Percentiles rank a stretch among this genome's conserved stretches.
phyloP scores from a whole-genome alignment of 1,284 basidiomycete genomes.

The Cutaneotrichosporon sp. region DNA sequence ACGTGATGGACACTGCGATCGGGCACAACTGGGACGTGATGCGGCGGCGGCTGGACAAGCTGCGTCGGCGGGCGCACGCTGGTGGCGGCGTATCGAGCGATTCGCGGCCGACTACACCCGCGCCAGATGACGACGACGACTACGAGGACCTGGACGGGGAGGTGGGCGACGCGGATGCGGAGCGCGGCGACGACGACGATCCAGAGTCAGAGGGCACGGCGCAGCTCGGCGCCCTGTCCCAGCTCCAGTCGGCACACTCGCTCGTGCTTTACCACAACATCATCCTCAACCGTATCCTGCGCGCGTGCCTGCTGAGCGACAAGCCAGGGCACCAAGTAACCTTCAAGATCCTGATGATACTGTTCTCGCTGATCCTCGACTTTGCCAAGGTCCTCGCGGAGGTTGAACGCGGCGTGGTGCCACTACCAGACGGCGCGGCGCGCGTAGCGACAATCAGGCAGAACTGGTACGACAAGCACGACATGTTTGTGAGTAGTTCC shows the following conservation, averaged over 20 bases:
- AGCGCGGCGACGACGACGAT: conserved; percentile 34
- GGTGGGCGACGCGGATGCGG: conserved; percentile 28
- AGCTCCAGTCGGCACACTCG: conserved; percentile 61
- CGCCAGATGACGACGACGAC: conserved; percentile 16
- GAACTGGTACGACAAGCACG: conserved; percentile 57
- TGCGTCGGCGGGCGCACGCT: conserved; percentile 14
- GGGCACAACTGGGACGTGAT: conserved; percentile 67
- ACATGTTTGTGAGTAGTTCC: conserved; percentile 59
- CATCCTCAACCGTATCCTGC: conserved; percentile 68
- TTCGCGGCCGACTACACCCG: conserved; percentile 25
- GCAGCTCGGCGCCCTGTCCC: conserved; percentile 17
- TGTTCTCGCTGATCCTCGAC: conserved; percentile 64
- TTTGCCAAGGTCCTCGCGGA: conserved; percentile 65
- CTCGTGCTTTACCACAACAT: conserved; percentile 64
- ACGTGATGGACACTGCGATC: conserved; percentile 71
- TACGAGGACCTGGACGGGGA: conserved; percentile 17
- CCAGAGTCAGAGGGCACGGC: conserved; percentile 13
- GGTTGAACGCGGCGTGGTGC: conserved; percentile 54
- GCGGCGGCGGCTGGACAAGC: conserved; percentile 48
- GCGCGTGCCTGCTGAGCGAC: conserved; percentile 62
- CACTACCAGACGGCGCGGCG: conserved; percentile 56
- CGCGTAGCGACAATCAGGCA: conserved; percentile 55
- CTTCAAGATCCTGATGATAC: conserved; percentile 60
- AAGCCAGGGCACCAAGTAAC: conserved; percentile 60
- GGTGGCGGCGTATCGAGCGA: conserved; percentile 4